Evolutionary conservation across 495 filamentous ascomycete genomes (phyloP), one percentile per base, ranked within the genome.

Genomic region (Glonium stellatum): DNA sequence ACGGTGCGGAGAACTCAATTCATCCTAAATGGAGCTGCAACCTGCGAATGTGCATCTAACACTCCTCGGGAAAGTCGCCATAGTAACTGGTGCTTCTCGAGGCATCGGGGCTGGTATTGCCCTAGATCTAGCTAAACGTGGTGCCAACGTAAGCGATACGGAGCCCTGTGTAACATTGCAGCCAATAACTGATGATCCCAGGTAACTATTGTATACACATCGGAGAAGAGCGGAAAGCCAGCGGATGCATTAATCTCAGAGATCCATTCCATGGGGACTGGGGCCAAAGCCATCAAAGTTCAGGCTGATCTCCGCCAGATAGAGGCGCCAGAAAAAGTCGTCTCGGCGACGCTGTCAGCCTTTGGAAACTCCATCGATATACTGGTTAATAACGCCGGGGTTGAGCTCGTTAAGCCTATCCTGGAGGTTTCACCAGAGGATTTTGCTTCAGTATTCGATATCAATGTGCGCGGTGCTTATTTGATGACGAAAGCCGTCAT

Each of bases 401-500:
- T 67, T 4, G 53, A 67, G 27, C 36, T 62, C 13, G 59, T 56
- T 12, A 68, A 58, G 15, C 27, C 57, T 1, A 53, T 77, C 34
- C 42, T 54, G 21, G 71, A 75, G 22, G 68, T 69, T 35, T 72
- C 70, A 10, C 55, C 64, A 19, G 70, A 75, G 19, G 70, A 73
- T 41, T 78, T 68, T 59, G 67, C 67, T 10, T 60, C 61, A 12
- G 61, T 75, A 35, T 78, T 72, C 61, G 66, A 75, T 58, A 50
- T 76, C 35, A 80, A 80, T 57, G 72, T 80, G 0, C 74, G 72
- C 34, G 74, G 64, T 1, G 60, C 69, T 2, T 54, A 74, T 9
- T 64, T 80, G 49, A 70, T 80, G 63, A 62, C 68, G 9, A 71
- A 79, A 63, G 73, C 74, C 12, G 73, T 74, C 10, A 61, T 80